phyloP scores from a whole-genome alignment of 2,329 filamentous ascomycete species.

The Penicillium nordicum region DNA sequence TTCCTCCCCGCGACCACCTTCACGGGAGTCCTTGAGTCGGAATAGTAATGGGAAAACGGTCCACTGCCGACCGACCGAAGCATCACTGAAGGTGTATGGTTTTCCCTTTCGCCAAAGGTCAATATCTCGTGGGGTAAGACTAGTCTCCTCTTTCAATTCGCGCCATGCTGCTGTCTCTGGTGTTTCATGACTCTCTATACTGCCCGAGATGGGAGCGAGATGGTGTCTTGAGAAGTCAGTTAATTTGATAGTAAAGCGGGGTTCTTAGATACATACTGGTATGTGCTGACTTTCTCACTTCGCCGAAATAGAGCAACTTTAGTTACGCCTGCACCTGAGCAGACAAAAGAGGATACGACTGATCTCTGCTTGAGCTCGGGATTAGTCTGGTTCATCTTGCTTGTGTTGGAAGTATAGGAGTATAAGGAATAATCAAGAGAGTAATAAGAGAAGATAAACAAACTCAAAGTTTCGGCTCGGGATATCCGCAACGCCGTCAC shows the following conservation, averaged over 20 bases:
- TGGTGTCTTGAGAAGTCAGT: conserved; percentile 42
- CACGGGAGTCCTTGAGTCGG: conserved; percentile 38
- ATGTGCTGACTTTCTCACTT: conserved; percentile 58
- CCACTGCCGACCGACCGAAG: conserved; percentile 56
- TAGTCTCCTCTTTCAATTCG: conserved; percentile 62
- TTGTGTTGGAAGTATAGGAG: background rate
- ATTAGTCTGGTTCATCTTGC: background rate
- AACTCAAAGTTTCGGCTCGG: background rate
- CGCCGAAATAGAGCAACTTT: conserved; percentile 61
- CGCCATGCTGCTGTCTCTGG: conserved; percentile 59
- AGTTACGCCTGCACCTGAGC: conserved; percentile 31
- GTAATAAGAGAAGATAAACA: background rate
- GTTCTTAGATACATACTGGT: conserved; percentile 44
- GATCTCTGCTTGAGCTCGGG: conserved; percentile 24
- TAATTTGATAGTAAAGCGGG: background rate
- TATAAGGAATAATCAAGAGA: no score
- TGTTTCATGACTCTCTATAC: conserved; percentile 54
- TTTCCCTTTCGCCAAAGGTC: conserved; percentile 56
- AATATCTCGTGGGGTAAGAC: conserved; percentile 48
- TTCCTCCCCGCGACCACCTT: conserved; percentile 37
- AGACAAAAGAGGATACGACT: conserved; percentile 48
- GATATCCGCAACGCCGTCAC: background rate
- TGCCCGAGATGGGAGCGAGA: conserved; percentile 61
- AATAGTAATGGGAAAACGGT: conserved; percentile 62
- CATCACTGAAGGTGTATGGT: conserved; percentile 56